Conservation (phyloP, 2,329 filamentous ascomycete species). For the Paracorniculantispora psalliotae region DNA sequence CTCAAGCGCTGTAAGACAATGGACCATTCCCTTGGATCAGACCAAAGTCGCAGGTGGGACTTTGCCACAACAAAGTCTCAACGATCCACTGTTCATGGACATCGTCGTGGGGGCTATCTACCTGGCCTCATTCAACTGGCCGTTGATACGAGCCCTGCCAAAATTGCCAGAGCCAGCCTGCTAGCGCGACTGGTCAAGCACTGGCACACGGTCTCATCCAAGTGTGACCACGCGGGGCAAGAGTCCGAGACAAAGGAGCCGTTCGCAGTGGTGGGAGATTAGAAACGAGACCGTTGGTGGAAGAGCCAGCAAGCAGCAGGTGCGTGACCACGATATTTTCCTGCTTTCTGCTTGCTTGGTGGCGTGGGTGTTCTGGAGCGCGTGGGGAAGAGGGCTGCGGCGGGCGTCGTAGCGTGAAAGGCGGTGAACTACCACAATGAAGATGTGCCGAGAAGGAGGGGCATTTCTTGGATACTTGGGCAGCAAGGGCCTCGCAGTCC, state of each 20-base stretch:
- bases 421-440: conserved; percentile 10
- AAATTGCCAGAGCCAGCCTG: not conserved
- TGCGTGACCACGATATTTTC: not conserved
- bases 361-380: conserved; percentile 2
- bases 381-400: conserved; percentile 6
- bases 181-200: not conserved
- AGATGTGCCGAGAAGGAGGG: conserved; percentile 13
- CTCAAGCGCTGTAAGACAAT: conserved; percentile 8
- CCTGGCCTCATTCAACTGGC: conserved; percentile 11
- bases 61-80: conserved; percentile 7
- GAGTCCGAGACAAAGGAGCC: not conserved
- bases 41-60: conserved; percentile 10
- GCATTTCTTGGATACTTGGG: conserved; percentile 2
- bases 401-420: conserved; percentile 3
- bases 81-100: conserved; percentile 8
- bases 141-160: conserved; percentile 8
- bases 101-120: conserved; percentile 9
- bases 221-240: not conserved
- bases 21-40: conserved; percentile 14
- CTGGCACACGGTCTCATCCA: not conserved
- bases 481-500: conserved; percentile 9
- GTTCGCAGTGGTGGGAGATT: not conserved
- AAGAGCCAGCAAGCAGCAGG: not conserved
- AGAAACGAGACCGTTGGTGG: not conserved
- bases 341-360: not conserved